Conservation (phyloP, 2,329 filamentous ascomycete species). For the Septoria petroselini region DNA sequence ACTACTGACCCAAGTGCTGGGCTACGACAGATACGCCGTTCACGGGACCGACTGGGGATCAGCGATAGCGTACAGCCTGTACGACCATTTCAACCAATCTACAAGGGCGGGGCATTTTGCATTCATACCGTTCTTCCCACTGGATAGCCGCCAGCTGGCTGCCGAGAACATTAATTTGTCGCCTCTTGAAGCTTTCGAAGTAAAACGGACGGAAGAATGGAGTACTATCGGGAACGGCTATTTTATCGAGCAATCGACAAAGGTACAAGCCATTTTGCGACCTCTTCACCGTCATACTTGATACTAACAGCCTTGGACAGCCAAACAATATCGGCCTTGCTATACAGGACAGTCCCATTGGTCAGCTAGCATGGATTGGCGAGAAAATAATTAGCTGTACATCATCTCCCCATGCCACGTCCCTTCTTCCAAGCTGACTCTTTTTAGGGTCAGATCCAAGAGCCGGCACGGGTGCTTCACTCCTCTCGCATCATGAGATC, state of each 20-base stretch:
- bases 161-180: conserved; percentile 31
- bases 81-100: conserved; percentile 35
- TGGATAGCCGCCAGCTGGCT: conserved; percentile 28
- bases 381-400: conserved; percentile 36
- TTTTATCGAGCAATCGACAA: conserved; percentile 8
- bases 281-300: background rate
- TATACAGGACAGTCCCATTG: conserved; percentile 44
- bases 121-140: conserved; percentile 38
- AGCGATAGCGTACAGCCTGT: conserved; percentile 41
- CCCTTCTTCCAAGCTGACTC: background rate
- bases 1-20: conserved; percentile 42
- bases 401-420: background rate
- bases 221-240: conserved; percentile 34
- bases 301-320: background rate
- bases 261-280: conserved; percentile 11
- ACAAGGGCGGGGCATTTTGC: conserved; percentile 43
- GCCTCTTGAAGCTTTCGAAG: conserved; percentile 31
- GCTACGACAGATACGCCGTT: conserved; percentile 40
- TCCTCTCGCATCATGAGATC: conserved; percentile 21
- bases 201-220: conserved; percentile 36
- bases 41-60: conserved; percentile 44
- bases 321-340: conserved; percentile 44
- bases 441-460: conserved; percentile 29
- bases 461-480: conserved; percentile 33
- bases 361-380: conserved; percentile 45